These are phyloP conservation scores for Lipomyces yamadae DNA, from an alignment of 805 yeast genomes.

Conservation along the genomic window DNA sequence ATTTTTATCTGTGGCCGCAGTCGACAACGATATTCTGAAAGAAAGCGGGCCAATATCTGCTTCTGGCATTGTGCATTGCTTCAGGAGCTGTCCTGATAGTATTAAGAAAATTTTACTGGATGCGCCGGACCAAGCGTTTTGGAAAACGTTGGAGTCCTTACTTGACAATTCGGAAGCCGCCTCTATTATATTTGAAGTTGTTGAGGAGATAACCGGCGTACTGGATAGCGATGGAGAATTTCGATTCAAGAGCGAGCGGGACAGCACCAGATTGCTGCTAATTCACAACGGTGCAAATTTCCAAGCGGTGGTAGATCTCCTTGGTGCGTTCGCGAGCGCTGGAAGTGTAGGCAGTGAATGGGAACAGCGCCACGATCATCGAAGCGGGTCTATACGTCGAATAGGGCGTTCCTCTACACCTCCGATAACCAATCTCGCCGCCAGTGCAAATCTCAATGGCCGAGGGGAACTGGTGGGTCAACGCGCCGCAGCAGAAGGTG, in stretches of 20 bases:
- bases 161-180: constrained; percentile 33
- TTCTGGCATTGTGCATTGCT: constrained; percentile 21
- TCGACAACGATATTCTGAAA: constrained; percentile 18
- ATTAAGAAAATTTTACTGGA: constrained; percentile 20
- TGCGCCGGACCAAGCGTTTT: constrained; percentile 32
- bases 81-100: constrained; percentile 22
- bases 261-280: constrained; percentile 7
- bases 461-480: neutral
- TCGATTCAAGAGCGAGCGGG: constrained; percentile 13
- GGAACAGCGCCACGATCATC: constrained; percentile 34
- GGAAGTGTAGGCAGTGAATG: constrained; percentile 37
- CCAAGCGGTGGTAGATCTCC: constrained; percentile 34
- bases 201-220: constrained; percentile 26
- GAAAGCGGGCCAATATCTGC: constrained; percentile 21
- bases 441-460: constrained; percentile 2
- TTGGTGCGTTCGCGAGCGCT: constrained; percentile 40
- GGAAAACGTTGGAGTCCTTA: constrained; percentile 36
- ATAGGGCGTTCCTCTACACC: constrained; percentile 27
- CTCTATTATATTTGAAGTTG: constrained; percentile 28
- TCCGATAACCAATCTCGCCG: constrained; percentile 5
- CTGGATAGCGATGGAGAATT: constrained; percentile 15
- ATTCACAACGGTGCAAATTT: constrained; percentile 35
- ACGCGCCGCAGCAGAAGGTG: neutral
- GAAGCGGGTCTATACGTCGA: constrained; percentile 13
- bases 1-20: constrained; percentile 23